Base-by-base conservation (phyloP, 495 filamentous ascomycete species). In the Aspergillus steynii region DNA sequence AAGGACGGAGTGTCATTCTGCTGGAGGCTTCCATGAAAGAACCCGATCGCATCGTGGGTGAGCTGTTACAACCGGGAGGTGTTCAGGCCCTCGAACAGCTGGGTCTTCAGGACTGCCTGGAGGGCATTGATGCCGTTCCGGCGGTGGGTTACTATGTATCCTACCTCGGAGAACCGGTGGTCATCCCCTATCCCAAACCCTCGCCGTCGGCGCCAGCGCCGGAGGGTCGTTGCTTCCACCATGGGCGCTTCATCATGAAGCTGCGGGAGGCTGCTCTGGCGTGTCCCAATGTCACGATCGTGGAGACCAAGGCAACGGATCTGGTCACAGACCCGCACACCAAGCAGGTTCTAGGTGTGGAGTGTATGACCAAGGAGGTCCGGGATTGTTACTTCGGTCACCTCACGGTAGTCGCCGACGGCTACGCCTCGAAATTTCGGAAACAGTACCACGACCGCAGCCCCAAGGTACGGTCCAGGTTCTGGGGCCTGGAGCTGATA, bases 41-140 rank as follows among this genome's bases (percentile, higher is more conserved):
- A 77, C 95, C 95, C 12, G 92, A 98, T 78, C 88, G 95, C 58
- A 99, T 99, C 67, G 93, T 99, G 26, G 95, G 95, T 57, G 95
- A 99, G 78, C 76, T 99, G 60, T 77, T 99, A 69, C 95, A 99
- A 72, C 95, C 95, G 4, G 95, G 95, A 32, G 95, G 95, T 48
- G 87, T 96, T 46, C 76, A 81, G 49, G 93, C 96, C 25, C 80
- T 99, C 62, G 82, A 88, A 67, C 86, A 88, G 64, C 77, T 99
- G 55, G 96, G 96, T 6, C 74, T 99, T 55, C 73, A 73, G 50
- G 85, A 91, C 61, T 97, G 93, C 69, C 79, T 99, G 15, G 93
- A 99, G 57, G 90, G 77, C 15, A 98, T 99, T 66, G 95, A 98
- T 68, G 86, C 92, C 1, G 83, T 97, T 34, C 79, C 79, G 5